phyloP scores from a whole-genome alignment of 768 basidiomycete genomes.

The Strobilomyces dryophilus region DNA sequence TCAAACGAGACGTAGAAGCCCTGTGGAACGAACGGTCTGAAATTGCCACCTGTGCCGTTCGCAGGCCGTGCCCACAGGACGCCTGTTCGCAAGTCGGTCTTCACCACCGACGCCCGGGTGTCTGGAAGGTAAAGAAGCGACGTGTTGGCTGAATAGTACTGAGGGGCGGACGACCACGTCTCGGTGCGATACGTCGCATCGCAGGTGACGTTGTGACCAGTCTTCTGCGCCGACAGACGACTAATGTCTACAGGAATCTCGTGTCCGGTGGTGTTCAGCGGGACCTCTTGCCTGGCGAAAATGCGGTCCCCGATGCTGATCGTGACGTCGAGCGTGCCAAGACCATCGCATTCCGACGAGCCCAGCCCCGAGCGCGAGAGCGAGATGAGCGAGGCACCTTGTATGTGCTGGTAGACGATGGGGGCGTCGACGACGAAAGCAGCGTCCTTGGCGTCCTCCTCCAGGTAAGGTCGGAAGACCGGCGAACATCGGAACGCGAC shows the following conservation, averaged over 20 bases:
- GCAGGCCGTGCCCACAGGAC: too few species aligned
- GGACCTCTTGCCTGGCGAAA: constrained; percentile 26
- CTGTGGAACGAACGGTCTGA: too few species aligned
- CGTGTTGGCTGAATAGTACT: constrained; percentile 30
- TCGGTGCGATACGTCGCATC: constrained; percentile 23
- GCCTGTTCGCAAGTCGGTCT: too few species aligned
- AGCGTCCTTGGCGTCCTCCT: constrained; percentile 40
- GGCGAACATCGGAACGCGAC: constrained; percentile 46
- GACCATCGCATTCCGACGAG: neutral
- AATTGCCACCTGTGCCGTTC: too few species aligned
- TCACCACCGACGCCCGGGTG: constrained; percentile 23
- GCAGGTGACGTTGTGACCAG: constrained; percentile 34
- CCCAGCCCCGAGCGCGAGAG: constrained; percentile 6
- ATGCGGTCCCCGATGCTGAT: constrained; percentile 28
- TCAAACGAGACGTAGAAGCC: too few species aligned
- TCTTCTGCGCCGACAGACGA: constrained; percentile 25
- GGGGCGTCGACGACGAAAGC: constrained; percentile 37
- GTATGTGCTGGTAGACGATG: constrained; percentile 34
- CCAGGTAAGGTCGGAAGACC: constrained; percentile 44
- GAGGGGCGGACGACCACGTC: neutral
- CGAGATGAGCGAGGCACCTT: constrained; percentile 32
- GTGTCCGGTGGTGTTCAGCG: constrained; percentile 35
- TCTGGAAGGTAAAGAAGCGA: constrained; percentile 40
- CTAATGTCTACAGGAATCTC: constrained; percentile 24
- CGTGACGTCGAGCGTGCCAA: constrained; percentile 25